A percentile compares a stretch with the other conserved stretches of the same genome.
These are phyloP conservation scores for Coemansia sp. DNA, from an alignment of 192 early-diverging fungal genomes.

Conservation along the genomic window DNA sequence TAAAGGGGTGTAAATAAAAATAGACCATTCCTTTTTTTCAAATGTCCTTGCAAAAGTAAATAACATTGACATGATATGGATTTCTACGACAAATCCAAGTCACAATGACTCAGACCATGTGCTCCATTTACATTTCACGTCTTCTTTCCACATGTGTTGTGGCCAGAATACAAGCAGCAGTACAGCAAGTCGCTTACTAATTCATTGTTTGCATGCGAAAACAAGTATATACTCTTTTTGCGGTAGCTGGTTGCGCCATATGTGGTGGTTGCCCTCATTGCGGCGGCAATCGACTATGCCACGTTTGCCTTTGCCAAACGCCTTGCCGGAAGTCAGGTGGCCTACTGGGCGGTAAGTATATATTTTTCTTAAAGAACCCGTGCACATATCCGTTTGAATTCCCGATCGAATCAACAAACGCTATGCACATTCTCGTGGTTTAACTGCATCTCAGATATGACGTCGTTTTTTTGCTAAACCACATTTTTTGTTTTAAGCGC, in stretches of 20 bases:
- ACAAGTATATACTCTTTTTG: background rate
- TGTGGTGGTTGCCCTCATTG: constrained; percentile 71
- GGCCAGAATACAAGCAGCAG: background rate
- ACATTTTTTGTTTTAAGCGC: constrained; percentile 3
- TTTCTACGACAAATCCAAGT: background rate
- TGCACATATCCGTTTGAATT: background rate
- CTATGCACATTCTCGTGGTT: too few species aligned
- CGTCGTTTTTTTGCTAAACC: constrained; percentile 33
- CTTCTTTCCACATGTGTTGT: background rate
- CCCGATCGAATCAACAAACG: too few species aligned
- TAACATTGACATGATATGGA: background rate
- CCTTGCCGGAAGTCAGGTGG: constrained; percentile 60
- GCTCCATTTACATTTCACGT: background rate
- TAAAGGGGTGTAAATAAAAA: background rate
- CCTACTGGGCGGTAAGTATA: constrained; percentile 59
- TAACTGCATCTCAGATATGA: too few species aligned
- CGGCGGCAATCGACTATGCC: constrained; percentile 70
- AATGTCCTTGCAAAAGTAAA: background rate
- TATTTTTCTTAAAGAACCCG: background rate
- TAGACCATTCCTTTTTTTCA: background rate
- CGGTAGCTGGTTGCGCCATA: constrained; percentile 67
- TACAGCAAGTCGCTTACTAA: constrained; percentile 1
- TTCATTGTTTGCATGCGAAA: constrained; percentile 13
- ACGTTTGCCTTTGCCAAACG: constrained; percentile 71
- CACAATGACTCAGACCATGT: too few species aligned